Conservation (phyloP, 768 basidiomycete genomes). For the Phallus indusiatus region DNA sequence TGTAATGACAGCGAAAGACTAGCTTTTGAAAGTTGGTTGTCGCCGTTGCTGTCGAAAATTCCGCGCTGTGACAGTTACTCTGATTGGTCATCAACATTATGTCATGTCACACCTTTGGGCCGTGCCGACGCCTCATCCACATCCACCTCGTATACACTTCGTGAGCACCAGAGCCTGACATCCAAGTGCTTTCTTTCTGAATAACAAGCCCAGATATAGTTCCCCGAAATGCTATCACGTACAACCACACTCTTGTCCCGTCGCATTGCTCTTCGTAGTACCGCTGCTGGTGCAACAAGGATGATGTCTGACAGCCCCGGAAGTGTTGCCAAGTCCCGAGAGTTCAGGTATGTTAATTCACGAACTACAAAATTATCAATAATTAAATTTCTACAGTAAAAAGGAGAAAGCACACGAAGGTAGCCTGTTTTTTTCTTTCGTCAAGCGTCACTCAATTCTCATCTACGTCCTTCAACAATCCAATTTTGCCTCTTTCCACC, state of each 20-base stretch:
- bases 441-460: constrained; percentile 1
- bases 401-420: constrained; percentile 69
- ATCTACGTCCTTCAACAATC: neutral
- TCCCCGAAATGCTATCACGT: constrained; percentile 7
- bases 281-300: constrained; percentile 26
- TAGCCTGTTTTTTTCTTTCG: constrained; percentile 17
- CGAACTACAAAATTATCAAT: neutral
- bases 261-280: constrained; percentile 29
- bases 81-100: neutral
- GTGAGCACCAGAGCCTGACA: neutral
- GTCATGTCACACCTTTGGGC: neutral
- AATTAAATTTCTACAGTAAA: constrained; percentile 35
- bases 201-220: neutral
- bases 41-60: neutral
- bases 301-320: constrained; percentile 33
- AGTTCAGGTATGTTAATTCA: constrained; percentile 42
- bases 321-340: constrained; percentile 50
- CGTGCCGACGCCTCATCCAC: neutral
- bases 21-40: neutral
- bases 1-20: too few species aligned
- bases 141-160: neutral
- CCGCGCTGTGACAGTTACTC: neutral
- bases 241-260: constrained; percentile 34
- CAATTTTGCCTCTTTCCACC: neutral
- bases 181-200: constrained; percentile 3